Conservation (phyloP, 495 filamentous ascomycete genomes). For the Lasiosphaeria hispida region DNA sequence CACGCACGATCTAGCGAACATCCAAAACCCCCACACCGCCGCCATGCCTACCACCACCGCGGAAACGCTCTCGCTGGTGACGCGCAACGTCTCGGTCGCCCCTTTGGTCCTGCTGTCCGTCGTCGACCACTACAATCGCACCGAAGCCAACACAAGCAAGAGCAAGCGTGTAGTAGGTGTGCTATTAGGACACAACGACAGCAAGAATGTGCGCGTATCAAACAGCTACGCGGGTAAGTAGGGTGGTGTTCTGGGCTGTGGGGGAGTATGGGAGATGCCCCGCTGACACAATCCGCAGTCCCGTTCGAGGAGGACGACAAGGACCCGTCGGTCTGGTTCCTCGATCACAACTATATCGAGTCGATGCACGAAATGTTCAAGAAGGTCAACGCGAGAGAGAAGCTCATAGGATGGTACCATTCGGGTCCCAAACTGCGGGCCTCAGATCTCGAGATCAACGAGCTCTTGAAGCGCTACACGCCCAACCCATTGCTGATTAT, state of each 20-base stretch:
- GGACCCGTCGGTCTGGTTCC: slow-evolving; percentile 97
- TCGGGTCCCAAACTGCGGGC: slow-evolving; percentile 95
- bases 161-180: slow-evolving; percentile 95
- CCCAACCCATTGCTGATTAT: slow-evolving; percentile 95
- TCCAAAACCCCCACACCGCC: slow-evolving; percentile 10
- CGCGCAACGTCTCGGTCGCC: slow-evolving; percentile 91
- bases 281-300: slow-evolving; percentile 52
- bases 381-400: slow-evolving; percentile 98
- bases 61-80: slow-evolving; percentile 88
- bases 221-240: slow-evolving; percentile 92
- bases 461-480: slow-evolving; percentile 98
- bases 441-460: slow-evolving; percentile 98
- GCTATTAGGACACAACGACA: slow-evolving; percentile 90
- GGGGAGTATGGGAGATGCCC: not conserved
- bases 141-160: slow-evolving; percentile 71
- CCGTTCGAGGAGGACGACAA: slow-evolving; percentile 99
- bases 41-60: slow-evolving; percentile 92
- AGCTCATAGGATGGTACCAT: slow-evolving; percentile 99
- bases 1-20: not conserved
- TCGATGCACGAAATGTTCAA: slow-evolving; percentile 99
- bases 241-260: not conserved
- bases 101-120: slow-evolving; percentile 96
- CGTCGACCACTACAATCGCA: slow-evolving; percentile 97
- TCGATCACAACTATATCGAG: slow-evolving; percentile 99
- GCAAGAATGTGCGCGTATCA: slow-evolving; percentile 91